Base-by-base conservation (phyloP, 352 stramenopile species). In the Phytophthora agathidicida region DNA sequence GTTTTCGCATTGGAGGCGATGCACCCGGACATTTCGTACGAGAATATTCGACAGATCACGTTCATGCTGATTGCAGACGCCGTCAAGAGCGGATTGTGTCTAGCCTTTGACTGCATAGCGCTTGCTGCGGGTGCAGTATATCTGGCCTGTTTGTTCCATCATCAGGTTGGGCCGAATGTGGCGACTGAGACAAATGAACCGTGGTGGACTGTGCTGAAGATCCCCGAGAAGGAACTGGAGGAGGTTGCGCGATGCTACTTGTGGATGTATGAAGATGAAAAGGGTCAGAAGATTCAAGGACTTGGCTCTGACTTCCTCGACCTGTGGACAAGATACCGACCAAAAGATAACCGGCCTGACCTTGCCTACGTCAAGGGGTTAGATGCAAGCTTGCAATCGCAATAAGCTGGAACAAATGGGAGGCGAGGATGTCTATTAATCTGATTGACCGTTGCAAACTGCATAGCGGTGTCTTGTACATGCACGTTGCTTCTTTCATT, bases 61-160 rank as follows among this genome's bases (percentile, higher is more conserved):
- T 84, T 83, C 23, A 51, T 89, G 47, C 60, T 94, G 17, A 52
- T 91, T 2, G 72, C 68, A 0, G 85, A 94, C 31, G 77, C 80
- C 8, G 39, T 92, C 20, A 86, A 86, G 45, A 80, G 62, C 43
- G 73, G 65, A 0, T 47, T 88, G 14, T 75, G 68, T 16, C 47
- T 93, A 23, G 76, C 80, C 3, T 90, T 89, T 37, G 65, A 80
- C 38, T 68, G 63, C 14, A 26, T 68, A 9, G 65, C 85, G 16
- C 54, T 94, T 14, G 85, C 80, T 42, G 71, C 73, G 2, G 85
- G 76, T 2, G 80, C 80, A 41, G 78, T 92, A 26, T 94, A 94
- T 38, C 41, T 94, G 7, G 71, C 75, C 4, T 93, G 81, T 57
- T 56, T 90, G 28, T 89, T 88, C 55, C 70, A 65, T n/a, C 60